A percentile compares a stretch with the other conserved stretches of the same genome.
Evolutionary conservation across 495 filamentous ascomycete species (phyloP).

Genomic region (Aspergillus bertholletiae): DNA sequence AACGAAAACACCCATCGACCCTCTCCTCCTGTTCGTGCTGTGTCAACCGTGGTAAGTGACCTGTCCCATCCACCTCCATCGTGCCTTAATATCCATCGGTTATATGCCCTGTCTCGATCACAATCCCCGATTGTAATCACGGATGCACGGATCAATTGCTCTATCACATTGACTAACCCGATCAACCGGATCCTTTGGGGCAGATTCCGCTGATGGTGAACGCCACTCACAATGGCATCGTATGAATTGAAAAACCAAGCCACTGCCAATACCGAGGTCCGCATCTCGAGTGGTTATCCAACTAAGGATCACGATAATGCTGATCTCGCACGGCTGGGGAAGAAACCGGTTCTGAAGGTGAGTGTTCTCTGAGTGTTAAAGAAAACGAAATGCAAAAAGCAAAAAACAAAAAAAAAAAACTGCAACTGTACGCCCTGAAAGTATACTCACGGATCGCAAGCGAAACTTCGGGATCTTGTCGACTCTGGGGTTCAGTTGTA

Average conservation of each 20-base stretch:
- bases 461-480: constrained; percentile 47
- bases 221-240: background rate
- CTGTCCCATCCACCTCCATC: no score
- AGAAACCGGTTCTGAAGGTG: constrained; percentile 43
- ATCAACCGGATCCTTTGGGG: no score
- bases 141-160: background rate
- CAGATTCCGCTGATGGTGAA: background rate
- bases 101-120: background rate
- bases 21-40: no score
- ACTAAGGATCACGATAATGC: background rate
- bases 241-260: background rate
- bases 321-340: constrained; percentile 34
- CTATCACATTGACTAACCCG: background rate
- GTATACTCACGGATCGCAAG: constrained; percentile 8
- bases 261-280: background rate
- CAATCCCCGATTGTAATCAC: background rate
- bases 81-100: background rate
- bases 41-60: background rate
- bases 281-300: background rate
- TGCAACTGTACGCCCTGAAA: no score
- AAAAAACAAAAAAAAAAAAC: no score
- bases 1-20: no score
- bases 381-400: background rate
- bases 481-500: constrained; percentile 48
- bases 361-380: background rate